Base-by-base conservation (phyloP, 176 grass and related monocot species). In the Hsuehochloa calcarea region DNA sequence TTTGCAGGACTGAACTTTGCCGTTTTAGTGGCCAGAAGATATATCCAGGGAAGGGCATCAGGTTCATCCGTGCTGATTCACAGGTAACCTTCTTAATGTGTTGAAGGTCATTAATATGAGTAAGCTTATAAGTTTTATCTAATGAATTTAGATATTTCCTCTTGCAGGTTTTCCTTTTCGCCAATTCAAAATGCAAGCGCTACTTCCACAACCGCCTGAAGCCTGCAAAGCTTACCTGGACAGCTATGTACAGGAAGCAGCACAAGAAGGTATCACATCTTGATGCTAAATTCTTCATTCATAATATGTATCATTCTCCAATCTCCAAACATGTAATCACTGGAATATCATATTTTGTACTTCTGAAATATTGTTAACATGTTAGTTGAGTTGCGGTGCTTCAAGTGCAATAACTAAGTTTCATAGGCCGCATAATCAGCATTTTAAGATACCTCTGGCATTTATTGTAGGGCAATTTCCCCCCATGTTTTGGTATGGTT, bases 181-280 rank as follows among this genome's bases (percentile, higher is more conserved):
- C 92, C 4, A 97, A 97, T 84, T 97, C 94, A 10, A 97, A 97
- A 90, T 97, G 94, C 80, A 97, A 97, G 83, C 79, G 92, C 5
- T 97, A 97, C 77, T 94, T 94, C 88, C 92, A 94, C 88, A 97
- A 97, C 88, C 90, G 92, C 7, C 83, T 97, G 58, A 97, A 94
- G 92, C 94, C 94, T 35, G 94, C 94, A 7, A 97, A 97, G 83
- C 94, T 97, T 90, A 89, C 85, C 68, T 97, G 92, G 94, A 97
- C 94, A 79, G 94, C 94, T 39, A 87, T 97, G 88, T 97, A 97
- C 90, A 84, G 92, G 81, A 97, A 97, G 84, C 94, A 94, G 49
- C 94, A 97, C 88, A 97, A 97, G 90, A 97, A 97, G 94, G 94
- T 97, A 73, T 8, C 19, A 37, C 16, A 39, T 59, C 38, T 90